A percentile compares a stretch with the other conserved stretches of the same genome.
phyloP scores from a whole-genome alignment of 169 alveolate genomes.

The Cryptosporidium xiaoi region DNA sequence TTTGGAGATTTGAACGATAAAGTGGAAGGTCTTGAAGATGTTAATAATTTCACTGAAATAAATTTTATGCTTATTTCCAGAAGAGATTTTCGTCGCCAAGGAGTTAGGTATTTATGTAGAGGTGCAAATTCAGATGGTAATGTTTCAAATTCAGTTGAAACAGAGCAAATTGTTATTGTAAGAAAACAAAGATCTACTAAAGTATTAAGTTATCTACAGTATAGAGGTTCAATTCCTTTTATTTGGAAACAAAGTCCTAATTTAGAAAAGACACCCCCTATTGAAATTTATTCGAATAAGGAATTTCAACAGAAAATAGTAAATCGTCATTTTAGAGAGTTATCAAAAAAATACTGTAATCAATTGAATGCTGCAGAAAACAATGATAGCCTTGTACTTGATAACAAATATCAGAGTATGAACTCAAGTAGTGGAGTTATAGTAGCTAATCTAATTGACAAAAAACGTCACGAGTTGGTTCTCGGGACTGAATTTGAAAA shows the following conservation, averaged over 20 bases:
- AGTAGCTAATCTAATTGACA: constrained; percentile 88
- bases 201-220: constrained; percentile 89
- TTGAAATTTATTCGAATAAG: constrained; percentile 79
- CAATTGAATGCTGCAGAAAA: constrained; percentile 11
- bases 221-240: constrained; percentile 96
- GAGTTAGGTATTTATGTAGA: constrained; percentile 93
- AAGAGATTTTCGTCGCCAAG: constrained; percentile 93
- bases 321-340: constrained; percentile 82
- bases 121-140: constrained; percentile 91
- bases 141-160: constrained; percentile 94
- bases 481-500: constrained; percentile 78
- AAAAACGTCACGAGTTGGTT: constrained; percentile 82
- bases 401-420: background rate
- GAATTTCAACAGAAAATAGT: constrained; percentile 74
- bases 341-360: constrained; percentile 47
- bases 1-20: background rate
- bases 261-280: constrained; percentile 85
- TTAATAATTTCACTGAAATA: background rate
- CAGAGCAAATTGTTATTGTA: constrained; percentile 92
- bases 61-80: constrained; percentile 86
- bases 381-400: background rate
- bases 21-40: background rate
- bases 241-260: constrained; percentile 91
- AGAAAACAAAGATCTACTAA: constrained; percentile 79
- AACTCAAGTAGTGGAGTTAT: constrained; percentile 78